A percentile compares a stretch with the other conserved stretches of the same genome.
phyloP scores from a whole-genome alignment of 2,329 filamentous ascomycete species.

The Chrysosporium queenslandicum region DNA sequence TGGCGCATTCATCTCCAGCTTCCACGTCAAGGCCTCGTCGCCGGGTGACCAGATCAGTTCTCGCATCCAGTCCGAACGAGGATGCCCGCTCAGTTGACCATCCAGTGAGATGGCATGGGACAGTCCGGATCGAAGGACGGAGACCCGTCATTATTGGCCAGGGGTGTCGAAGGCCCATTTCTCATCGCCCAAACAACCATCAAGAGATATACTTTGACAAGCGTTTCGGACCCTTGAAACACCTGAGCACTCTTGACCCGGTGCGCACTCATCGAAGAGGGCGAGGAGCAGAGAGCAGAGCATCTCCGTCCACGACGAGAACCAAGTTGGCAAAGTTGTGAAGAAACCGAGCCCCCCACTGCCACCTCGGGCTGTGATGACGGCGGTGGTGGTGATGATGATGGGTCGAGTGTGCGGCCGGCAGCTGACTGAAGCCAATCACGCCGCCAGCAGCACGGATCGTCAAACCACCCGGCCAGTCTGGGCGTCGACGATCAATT shows the following conservation, averaged over 20 bases:
- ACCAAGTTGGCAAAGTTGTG: no score
- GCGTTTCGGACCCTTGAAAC: no score
- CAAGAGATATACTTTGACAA: no score
- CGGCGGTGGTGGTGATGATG: no score
- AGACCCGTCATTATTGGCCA: not conserved
- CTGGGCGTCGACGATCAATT: constrained; percentile 5
- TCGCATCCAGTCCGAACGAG: not conserved
- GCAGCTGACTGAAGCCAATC: constrained; percentile 1
- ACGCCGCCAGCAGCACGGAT: not conserved
- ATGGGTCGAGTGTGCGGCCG: not conserved
- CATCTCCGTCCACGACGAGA: no score
- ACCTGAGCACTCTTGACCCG: no score
- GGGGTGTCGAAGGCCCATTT: no score
- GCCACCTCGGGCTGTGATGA: no score
- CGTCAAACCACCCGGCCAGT: not conserved
- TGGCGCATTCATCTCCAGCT: not conserved
- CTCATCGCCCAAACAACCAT: no score
- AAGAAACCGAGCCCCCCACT: no score
- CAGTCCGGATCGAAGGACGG: not conserved
- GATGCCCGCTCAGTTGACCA: not conserved
- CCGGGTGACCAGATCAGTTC: constrained; percentile 4
- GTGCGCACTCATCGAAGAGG: no score
- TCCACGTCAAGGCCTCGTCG: not conserved
- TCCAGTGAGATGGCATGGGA: not conserved
- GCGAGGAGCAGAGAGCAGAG: no score